These are phyloP conservation scores for Trifolium subterraneum DNA, from an alignment of 306 rosid genomes.

Conservation along the genomic window DNA sequence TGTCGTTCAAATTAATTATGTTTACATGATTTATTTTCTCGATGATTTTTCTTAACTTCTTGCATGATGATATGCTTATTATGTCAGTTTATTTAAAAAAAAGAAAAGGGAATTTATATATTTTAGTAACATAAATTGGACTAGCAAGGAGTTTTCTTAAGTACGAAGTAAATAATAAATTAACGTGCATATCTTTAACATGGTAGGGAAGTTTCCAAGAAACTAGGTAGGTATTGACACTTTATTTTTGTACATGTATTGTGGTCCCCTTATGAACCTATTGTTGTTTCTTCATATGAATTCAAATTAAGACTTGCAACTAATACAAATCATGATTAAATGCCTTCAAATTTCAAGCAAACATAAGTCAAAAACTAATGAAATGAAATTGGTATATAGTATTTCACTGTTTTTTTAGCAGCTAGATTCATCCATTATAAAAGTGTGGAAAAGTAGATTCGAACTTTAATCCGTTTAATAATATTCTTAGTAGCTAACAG, in stretches of 20 bases:
- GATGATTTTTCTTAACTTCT: neutral
- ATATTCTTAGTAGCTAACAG: too few species aligned
- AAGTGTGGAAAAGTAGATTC: too few species aligned
- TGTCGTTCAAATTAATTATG: neutral
- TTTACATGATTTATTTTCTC: neutral
- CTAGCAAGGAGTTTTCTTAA: conserved; percentile 12
- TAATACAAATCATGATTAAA: neutral
- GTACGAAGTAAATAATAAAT: neutral
- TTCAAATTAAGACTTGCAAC: neutral
- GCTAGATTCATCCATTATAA: too few species aligned
- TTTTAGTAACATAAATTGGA: conserved; percentile 25
- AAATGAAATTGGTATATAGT: too few species aligned
- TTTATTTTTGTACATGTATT: neutral
- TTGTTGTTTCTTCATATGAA: neutral
- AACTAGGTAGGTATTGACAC: neutral
- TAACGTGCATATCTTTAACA: neutral
- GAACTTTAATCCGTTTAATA: too few species aligned
- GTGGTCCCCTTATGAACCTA: conserved; percentile 25
- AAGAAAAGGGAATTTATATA: neutral
- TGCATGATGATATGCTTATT: conserved; percentile 2
- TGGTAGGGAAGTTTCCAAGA: conserved; percentile 39
- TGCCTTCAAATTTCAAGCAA: neutral
- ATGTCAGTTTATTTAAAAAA: neutral
- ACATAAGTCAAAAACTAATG: neutral
- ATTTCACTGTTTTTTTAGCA: too few species aligned